Evolutionary conservation across 768 basidiomycete species (phyloP).

Genomic region (Suillus occidentalis): DNA sequence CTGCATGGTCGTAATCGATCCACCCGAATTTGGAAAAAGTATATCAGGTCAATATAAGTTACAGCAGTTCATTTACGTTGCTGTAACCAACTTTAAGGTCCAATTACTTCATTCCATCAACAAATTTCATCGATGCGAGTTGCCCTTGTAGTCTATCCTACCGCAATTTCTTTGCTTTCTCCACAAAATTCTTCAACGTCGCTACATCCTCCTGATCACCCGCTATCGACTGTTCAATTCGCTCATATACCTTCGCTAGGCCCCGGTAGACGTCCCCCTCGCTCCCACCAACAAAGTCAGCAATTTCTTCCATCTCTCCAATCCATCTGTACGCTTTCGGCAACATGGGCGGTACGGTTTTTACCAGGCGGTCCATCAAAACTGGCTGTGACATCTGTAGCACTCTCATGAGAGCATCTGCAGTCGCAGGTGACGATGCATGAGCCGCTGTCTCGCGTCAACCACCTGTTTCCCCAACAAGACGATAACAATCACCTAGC

Average conservation of each 20-base stretch:
- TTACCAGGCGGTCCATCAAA: slow-evolving; percentile 40
- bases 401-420: slow-evolving; percentile 54
- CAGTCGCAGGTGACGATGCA: slow-evolving; percentile 58
- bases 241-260: slow-evolving; percentile 44
- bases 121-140: not conserved
- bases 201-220: slow-evolving; percentile 40
- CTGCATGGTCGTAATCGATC: slow-evolving; percentile 3
- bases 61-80: slow-evolving; percentile 11
- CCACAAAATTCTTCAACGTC: slow-evolving; percentile 44
- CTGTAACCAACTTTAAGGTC: not conserved
- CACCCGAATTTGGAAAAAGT: slow-evolving; percentile 3
- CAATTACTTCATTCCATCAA: not conserved
- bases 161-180: slow-evolving; percentile 38
- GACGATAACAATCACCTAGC: slow-evolving; percentile 37
- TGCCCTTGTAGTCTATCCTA: not conserved
- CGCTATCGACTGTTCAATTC: slow-evolving; percentile 41
- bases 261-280: slow-evolving; percentile 49
- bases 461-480: slow-evolving; percentile 6
- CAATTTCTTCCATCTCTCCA: slow-evolving; percentile 66
- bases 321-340: slow-evolving; percentile 66
- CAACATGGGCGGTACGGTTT: slow-evolving; percentile 46
- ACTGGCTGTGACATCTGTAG: slow-evolving; percentile 46
- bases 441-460: slow-evolving; percentile 44
- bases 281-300: slow-evolving; percentile 48
- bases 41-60: not conserved